These are phyloP conservation scores for Castanospermum australe DNA, from an alignment of 306 rosid species.

Conservation along the genomic window DNA sequence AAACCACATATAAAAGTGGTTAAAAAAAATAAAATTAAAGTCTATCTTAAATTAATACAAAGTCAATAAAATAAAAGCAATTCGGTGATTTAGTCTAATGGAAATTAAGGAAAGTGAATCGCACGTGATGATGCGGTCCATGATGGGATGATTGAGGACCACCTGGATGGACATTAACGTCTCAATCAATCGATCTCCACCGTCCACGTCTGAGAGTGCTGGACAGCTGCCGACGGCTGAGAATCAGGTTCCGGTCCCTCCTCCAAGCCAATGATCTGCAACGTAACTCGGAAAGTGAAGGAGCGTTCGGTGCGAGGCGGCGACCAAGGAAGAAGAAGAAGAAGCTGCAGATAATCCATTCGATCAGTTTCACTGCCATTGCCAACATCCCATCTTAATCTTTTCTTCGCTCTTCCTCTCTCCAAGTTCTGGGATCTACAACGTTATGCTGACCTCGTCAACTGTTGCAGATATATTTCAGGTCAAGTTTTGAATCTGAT, in stretches of 20 bases:
- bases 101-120: too few relatives aligned
- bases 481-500: slow-evolving; percentile 24
- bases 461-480: neutral
- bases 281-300: neutral
- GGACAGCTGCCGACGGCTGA: too few relatives aligned
- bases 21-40: too few relatives aligned
- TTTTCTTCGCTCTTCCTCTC: neutral
- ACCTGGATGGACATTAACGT: neutral
- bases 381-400: neutral
- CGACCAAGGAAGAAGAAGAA: neutral
- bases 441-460: neutral
- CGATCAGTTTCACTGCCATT: neutral
- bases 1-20: too few relatives aligned
- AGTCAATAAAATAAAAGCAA: too few relatives aligned
- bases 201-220: too few relatives aligned
- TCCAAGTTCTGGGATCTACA: neutral
- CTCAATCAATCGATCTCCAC: slow-evolving; percentile 20
- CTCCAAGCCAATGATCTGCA: slow-evolving; percentile 4
- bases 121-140: too few relatives aligned
- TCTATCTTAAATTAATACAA: too few relatives aligned
- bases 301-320: neutral
- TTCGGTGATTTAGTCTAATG: too few relatives aligned
- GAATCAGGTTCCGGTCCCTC: neutral
- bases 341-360: neutral
- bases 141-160: neutral